Conservation (phyloP, 2,329 filamentous ascomycete species). For the Chaetomium globosum region DNA sequence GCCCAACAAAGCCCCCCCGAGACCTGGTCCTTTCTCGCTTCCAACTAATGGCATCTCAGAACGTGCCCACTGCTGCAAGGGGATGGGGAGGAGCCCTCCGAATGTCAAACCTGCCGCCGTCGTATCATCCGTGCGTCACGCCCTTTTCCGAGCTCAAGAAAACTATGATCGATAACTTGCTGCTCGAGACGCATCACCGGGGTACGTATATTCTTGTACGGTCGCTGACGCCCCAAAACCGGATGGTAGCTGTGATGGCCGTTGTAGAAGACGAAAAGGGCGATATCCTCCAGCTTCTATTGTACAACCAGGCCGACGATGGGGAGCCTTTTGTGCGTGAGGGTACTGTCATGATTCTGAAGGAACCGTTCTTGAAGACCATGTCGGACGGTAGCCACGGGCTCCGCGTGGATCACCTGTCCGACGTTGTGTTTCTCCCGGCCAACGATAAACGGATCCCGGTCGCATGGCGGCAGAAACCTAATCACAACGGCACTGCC, state of each 20-base stretch:
- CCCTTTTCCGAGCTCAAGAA: constrained; percentile 23
- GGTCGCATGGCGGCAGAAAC: constrained; percentile 39
- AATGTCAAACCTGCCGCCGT: constrained; percentile 17
- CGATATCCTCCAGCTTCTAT: constrained; percentile 43
- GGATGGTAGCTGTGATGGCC: constrained; percentile 22
- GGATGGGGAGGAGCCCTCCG: not conserved
- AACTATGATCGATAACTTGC: constrained; percentile 17
- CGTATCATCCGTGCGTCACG: constrained; percentile 23
- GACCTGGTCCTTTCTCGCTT: not conserved
- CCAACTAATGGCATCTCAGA: not conserved
- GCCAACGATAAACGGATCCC: constrained; percentile 47
- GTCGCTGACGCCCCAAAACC: constrained; percentile 20
- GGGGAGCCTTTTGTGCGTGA: constrained; percentile 43
- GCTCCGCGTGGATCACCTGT: constrained; percentile 56
- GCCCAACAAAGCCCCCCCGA: not conserved
- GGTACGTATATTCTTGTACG: constrained; percentile 24
- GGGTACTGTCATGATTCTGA: constrained; percentile 45
- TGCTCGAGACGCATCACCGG: constrained; percentile 28
- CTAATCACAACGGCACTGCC: not conserved
- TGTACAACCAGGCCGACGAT: constrained; percentile 48
- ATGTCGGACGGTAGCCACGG: constrained; percentile 46
- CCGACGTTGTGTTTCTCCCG: constrained; percentile 50
- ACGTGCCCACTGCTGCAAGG: not conserved
- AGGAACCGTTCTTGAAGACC: constrained; percentile 57
- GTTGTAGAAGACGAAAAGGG: constrained; percentile 48